phyloP scores from a whole-genome alignment of 805 yeast species.

The Zygosaccharomyces gambellarensis region DNA sequence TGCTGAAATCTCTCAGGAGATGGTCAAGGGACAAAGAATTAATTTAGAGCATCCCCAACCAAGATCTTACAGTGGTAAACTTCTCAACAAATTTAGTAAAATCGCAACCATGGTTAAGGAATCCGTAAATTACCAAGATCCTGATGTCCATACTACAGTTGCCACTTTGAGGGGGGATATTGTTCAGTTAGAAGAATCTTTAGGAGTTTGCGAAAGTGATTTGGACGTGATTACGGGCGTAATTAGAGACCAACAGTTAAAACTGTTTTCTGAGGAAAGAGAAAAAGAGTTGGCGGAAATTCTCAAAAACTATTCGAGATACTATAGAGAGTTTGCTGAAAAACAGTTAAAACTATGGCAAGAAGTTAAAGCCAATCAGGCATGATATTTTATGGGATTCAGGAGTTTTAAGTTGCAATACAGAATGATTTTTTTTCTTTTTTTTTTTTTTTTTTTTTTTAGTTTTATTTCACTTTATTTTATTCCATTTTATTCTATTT shows the following conservation, averaged over 20 bases:
- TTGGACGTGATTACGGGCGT: slow-evolving; percentile 28
- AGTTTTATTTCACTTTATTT: not conserved
- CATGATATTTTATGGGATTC: not conserved
- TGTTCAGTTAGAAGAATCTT: slow-evolving; percentile 19
- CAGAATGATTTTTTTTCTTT: not conserved
- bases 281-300: slow-evolving; percentile 23
- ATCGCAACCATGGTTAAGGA: slow-evolving; percentile 33
- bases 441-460: not conserved
- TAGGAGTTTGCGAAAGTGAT: slow-evolving; percentile 30
- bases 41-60: slow-evolving; percentile 20
- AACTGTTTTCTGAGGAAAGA: slow-evolving; percentile 26
- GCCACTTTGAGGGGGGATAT: slow-evolving; percentile 26
- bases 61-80: slow-evolving; percentile 25
- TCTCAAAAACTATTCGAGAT: slow-evolving; percentile 27
- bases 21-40: slow-evolving; percentile 18
- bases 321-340: slow-evolving; percentile 28
- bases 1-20: slow-evolving; percentile 21
- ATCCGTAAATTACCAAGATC: slow-evolving; percentile 30
- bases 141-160: slow-evolving; percentile 22
- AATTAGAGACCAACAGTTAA: slow-evolving; percentile 32
- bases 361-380: slow-evolving; percentile 17
- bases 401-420: not conserved
- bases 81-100: slow-evolving; percentile 28
- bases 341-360: slow-evolving; percentile 31
- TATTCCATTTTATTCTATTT: not conserved